Base-by-base conservation (phyloP, 306 rosid species). In the Senna tora region DNA sequence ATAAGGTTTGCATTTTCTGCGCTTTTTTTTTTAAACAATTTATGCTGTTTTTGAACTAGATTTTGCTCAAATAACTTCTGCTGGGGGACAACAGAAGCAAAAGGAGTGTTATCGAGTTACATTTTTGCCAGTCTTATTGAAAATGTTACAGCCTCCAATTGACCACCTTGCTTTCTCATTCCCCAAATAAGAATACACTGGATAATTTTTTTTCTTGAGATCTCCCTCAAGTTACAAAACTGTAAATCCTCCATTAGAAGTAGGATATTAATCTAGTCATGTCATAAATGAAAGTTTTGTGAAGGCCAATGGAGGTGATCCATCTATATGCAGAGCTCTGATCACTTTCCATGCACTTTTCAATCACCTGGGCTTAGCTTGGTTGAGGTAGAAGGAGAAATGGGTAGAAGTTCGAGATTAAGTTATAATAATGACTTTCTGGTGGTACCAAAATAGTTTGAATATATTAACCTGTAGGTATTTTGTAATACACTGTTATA, bases 1-100 rank as follows among this genome's bases (percentile, higher is more conserved):
- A 91, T 89, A 63, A 95, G 99, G 99, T 95, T 70, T 72, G 82
- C 36, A 54, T 75, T 80, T 81, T 43, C 39, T 65, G 54, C n/a
- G n/a, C n/a, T n/a, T n/a, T n/a, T n/a, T n/a, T n/a, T n/a, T n/a
- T n/a, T n/a, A n/a, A n/a, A n/a, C n/a, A n/a, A n/a, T n/a, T n/a
- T n/a, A n/a, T n/a, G n/a, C 72, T 73, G 54, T 55, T 69, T 75
- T 59, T 32, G 42, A 65, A 45, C 20, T 33, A 45, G 50, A 43
- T 21, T 74, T 60, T 54, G n/a, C 55, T 47, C 25, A 13, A 32
- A 12, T 20, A 17, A 38, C 25, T 12, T 75, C 50, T 43, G 56
- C 43, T 34, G 14, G 33, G 62, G 67, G 56, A 70, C 56, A 49
- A 46, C 6, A 55, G n/a, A 75, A 57, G 22, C 5, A 34, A 15